Conservation (phyloP, 169 alveolate genomes). For the Condylostoma magnum region DNA sequence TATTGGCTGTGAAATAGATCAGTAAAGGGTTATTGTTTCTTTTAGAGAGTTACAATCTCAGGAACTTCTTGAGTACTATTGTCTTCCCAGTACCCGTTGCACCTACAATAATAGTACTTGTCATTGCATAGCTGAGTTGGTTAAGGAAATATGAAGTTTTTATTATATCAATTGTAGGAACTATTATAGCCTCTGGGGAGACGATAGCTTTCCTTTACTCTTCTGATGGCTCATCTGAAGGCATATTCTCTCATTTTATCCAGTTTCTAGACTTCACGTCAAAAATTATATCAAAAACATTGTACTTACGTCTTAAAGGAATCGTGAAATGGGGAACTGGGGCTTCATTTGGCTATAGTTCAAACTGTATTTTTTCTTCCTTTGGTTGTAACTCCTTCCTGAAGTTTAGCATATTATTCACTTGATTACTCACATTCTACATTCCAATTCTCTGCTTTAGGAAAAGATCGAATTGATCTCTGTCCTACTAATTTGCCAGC, state of each 20-base stretch:
- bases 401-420: too few relatives aligned
- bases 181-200: conserved; percentile 31
- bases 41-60: conserved; percentile 28
- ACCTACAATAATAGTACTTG: conserved; percentile 47
- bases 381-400: too few relatives aligned
- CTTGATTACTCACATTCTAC: neutral
- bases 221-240: neutral
- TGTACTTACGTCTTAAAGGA: neutral
- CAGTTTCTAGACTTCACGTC: neutral
- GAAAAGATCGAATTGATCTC: neutral
- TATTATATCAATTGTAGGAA: conserved; percentile 52
- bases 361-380: neutral
- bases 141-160: conserved; percentile 47
- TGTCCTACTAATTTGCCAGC: neutral
- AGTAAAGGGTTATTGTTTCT: conserved; percentile 45
- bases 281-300: neutral
- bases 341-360: neutral
- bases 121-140: conserved; percentile 38
- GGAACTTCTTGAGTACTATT: conserved; percentile 53
- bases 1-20: conserved; percentile 51
- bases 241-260: neutral
- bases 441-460: conserved; percentile 5
- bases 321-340: conserved; percentile 4
- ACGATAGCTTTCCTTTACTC: neutral
- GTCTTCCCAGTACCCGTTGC: conserved; percentile 67